A percentile compares a stretch with the other conserved stretches of the same genome.
These are phyloP conservation scores for Beauveria varroae DNA, from an alignment of 2,329 filamentous ascomycete species.

Conservation along the genomic window DNA sequence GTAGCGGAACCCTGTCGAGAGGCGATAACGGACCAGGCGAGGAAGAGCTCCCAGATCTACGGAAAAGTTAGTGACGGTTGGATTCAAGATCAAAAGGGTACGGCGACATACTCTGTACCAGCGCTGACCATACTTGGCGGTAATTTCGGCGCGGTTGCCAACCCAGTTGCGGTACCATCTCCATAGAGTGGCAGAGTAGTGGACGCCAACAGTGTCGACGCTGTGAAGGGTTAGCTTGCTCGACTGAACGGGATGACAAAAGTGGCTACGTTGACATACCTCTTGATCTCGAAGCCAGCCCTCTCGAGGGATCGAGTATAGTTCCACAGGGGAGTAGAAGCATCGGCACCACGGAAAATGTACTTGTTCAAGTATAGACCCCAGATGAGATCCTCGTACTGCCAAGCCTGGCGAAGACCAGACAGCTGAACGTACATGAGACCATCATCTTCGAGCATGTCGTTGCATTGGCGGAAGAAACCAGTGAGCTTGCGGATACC, in stretches of 20 bases:
- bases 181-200: conserved; percentile 96
- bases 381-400: conserved; percentile 97
- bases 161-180: conserved; percentile 99
- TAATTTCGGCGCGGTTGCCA: conserved; percentile 83
- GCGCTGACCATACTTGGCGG: conserved; percentile 87
- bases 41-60: conserved; percentile 90
- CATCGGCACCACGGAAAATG: conserved; percentile 94
- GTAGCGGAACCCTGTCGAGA: conserved; percentile 78
- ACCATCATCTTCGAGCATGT: conserved; percentile 96
- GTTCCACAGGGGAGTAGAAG: conserved; percentile 84
- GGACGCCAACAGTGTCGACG: conserved; percentile 88
- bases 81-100: neutral
- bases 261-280: conserved; percentile 15
- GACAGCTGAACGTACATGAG: conserved; percentile 94
- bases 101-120: conserved; percentile 79
- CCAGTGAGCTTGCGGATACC: conserved; percentile 78
- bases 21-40: conserved; percentile 76
- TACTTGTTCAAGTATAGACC: conserved; percentile 99
- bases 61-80: neutral
- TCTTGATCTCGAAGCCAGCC: conserved; percentile 68
- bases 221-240: conserved; percentile 18
- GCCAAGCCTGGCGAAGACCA: conserved; percentile 89
- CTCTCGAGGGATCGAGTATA: conserved; percentile 79
- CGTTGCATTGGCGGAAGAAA: conserved; percentile 81
- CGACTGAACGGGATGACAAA: too few species aligned